Evolutionary conservation across 2,329 filamentous ascomycete species (phyloP).

Genomic region (Exophiala sp.): DNA sequence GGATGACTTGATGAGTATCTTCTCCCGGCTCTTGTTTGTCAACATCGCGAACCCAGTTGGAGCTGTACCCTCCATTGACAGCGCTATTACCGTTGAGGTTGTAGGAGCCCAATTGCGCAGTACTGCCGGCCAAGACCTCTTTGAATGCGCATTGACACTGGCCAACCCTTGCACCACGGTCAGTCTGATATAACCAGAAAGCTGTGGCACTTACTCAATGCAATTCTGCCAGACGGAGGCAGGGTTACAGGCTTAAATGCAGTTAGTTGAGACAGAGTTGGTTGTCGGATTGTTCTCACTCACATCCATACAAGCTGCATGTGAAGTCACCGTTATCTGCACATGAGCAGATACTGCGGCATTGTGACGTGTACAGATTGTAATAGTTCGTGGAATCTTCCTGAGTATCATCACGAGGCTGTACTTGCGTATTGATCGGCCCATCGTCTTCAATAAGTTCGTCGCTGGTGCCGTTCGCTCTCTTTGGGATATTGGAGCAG

Average conservation of each 20-base stretch:
- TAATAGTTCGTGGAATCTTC: not conserved
- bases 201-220: not conserved
- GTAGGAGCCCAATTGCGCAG: not conserved
- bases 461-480: not conserved
- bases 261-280: no score
- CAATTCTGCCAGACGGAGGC: no score
- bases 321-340: not conserved
- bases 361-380: not conserved
- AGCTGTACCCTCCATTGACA: not conserved
- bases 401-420: not conserved
- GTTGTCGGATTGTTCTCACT: not conserved
- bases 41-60: not conserved
- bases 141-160: not conserved
- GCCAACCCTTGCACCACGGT: not conserved
- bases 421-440: not conserved
- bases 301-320: not conserved
- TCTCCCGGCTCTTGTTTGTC: no score
- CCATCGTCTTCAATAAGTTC: not conserved
- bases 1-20: no score
- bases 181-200: not conserved
- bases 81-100: not conserved
- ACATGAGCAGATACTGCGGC: not conserved
- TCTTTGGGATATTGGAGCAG: not conserved
- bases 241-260: no score
- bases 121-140: not conserved